Base-by-base conservation (phyloP, 768 basidiomycete species). In the Boletus sensibilis region DNA sequence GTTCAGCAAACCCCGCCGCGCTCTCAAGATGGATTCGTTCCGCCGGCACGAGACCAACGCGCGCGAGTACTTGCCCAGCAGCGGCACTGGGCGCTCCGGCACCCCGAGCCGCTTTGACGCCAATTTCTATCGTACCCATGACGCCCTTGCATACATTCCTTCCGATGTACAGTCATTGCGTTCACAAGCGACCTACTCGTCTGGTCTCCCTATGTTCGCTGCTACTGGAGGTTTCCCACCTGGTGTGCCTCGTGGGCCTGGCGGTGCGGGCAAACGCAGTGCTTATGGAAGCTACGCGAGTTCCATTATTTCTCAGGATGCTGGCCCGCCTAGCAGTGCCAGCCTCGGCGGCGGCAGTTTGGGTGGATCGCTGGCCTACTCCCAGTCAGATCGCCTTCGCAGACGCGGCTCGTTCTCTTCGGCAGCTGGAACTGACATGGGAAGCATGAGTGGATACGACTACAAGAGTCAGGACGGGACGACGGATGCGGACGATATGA, bases 101-200 rank as follows among this genome's bases (percentile, higher is more conserved):
- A 92, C 94, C 5, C 92, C 94, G 4, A 94, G 92, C 66, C 91
- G 94, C 55, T 98, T 98, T 74, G 96, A 98, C 72, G 82, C 94
- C 42, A 87, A 88, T 68, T 98, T 97, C 79, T 98, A 94, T 73
- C 86, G 94, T 56, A 92, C 92, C 0, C 94, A 98, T 72, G 95
- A 98, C 68, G 86, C 94, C 0, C 80, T 95, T 52, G 88, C 90
- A 6, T 95, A 95, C 71, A 96, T 98, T 61, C 94, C 94, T 2
- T 92, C 93, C 7, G 97, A 98, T 68, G 91, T 87, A 23, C 96
- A 97, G 69, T 98, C 96, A 4, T 83, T 98, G 44, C 88, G 94
- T 52, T 98, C 96, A 2, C 97, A 99, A 72, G 95, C 96, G 0
- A 94, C 93, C 0, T 95, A 97, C 68, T 90, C 94, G 2, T 94